Base-by-base conservation (phyloP, 192 early-diverging fungal genomes). In the Rhizophagus prolifer region DNA sequence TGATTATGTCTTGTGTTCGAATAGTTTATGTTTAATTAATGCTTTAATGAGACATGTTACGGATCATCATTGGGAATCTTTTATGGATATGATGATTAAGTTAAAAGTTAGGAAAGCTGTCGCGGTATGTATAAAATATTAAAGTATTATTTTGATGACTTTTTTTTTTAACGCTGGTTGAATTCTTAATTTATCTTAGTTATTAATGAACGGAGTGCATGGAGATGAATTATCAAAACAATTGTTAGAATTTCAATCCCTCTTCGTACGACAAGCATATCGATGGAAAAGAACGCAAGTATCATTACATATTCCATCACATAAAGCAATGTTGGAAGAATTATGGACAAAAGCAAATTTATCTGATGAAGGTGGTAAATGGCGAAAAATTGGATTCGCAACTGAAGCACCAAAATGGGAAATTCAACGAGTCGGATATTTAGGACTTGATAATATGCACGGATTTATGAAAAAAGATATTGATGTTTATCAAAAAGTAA, bases 241-340 rank as follows among this genome's bases (percentile, higher is more conserved):
- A 58, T 63, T 93, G 62, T 79, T 91, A 12, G 91, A 92, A 30
- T 93, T 89, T 79, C 92, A 93, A 82, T 72, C 87, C n/a, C 78
- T 88, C 4, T 75, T 86, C 30, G 84, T 90, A 36, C 70, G 81
- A 67, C 90, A 93, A 47, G 87, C 84, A 41, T 81, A 88, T 75
- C 61, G 82, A 38, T 77, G 86, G 23, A 85, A 86, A 38, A 86
- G 82, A 31, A 84, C 83, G 10, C 74, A 78, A 23, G 86, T 92
- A 13, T 83, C 83, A 30, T 54, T 82, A 16, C 64, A 85, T 30
- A 90, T 88, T 72, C 66, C 83, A 54, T 81, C 80, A 2, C 89
- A 92, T 81, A 83, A 79, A 75, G 73, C 58, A 9, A 69, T 83
- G 34, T 71, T 93, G 14, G 79, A 86, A 64, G 87, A 90, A 47